Base-by-base conservation (phyloP, 495 filamentous ascomycete species). In the Neurospora sp. region DNA sequence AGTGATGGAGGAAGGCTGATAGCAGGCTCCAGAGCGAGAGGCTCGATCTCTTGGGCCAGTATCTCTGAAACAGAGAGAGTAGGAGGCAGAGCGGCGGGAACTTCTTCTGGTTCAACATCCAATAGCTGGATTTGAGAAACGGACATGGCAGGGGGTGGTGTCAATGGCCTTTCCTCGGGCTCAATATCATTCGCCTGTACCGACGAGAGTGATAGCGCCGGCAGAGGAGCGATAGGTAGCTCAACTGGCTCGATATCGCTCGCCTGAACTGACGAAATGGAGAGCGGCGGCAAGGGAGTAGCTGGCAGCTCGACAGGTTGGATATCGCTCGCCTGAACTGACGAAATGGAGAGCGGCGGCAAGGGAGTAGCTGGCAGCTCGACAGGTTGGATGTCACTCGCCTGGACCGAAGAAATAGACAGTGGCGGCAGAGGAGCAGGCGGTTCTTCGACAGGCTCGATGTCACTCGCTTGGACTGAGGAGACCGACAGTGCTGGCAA, bases 331-430 rank as follows among this genome's bases (percentile, higher is more conserved):
- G 70, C 62, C 39, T 62, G 62, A 31, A 78, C 71, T 31, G 37
- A 40, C 1, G 75, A 74, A 8, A 78, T 18, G 14, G 54, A 41
- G 10, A 76, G 70, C 14, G 60, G 73, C 2, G 75, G 38, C 49
- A 23, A 44, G 10, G 12, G 49, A 69, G n/a, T 35, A 35, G 37
- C 37, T 7, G 42, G 27, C 35, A 39, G 39, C 16, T 69, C 70
- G n/a, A 89, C 74, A 7, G 89, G 89, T 71, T 85, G 81, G 20
- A 88, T 89, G 18, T 86, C 79, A 39, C 75, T 75, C 74, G n/a
- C 39, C 5, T 72, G 60, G n/a, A 72, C 71, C 1, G 71, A 31
- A 2, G 70, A 70, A 6, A 71, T 10, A 0, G 75, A 76, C 16
- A 76, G 70, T 16, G 70, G 12, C 5, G 62, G 73, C 12, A 38